phyloP scores from a whole-genome alignment of 441 rosid species.

The Arabidopsis hybrid region DNA sequence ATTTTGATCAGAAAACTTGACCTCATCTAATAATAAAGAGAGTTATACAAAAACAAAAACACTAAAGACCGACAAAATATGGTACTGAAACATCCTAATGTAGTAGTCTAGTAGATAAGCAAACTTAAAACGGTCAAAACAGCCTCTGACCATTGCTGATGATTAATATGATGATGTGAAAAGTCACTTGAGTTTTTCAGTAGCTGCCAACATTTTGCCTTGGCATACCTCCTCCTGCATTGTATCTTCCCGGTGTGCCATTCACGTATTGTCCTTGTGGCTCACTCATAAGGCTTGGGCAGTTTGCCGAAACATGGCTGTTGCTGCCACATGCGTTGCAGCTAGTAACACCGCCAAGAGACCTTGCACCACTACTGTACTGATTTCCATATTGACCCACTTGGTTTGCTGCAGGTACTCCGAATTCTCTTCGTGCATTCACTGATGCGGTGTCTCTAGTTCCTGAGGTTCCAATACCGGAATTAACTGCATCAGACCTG shows the following conservation, averaged over 20 bases:
- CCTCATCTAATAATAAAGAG: neutral
- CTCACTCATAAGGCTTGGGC: slow-evolving; percentile 70
- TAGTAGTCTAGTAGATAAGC: neutral
- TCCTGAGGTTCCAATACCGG: slow-evolving; percentile 45
- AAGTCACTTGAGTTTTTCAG: slow-evolving; percentile 29
- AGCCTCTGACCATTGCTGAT: slow-evolving; percentile 22
- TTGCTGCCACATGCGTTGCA: slow-evolving; percentile 69
- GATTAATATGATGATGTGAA: neutral
- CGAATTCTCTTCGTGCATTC: slow-evolving; percentile 42
- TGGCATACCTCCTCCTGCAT: slow-evolving; percentile 51
- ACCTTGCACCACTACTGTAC: slow-evolving; percentile 43
- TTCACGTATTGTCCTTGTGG: slow-evolving; percentile 54
- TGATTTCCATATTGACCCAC: slow-evolving; percentile 58
- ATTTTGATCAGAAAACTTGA: neutral
- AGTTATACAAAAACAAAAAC: neutral
- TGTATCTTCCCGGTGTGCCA: slow-evolving; percentile 55
- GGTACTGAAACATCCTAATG: neutral
- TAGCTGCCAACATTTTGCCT: slow-evolving; percentile 59
- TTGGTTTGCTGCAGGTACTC: slow-evolving; percentile 49
- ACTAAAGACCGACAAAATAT: neutral
- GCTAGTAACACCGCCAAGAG: slow-evolving; percentile 38
- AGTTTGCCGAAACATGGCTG: slow-evolving; percentile 67
- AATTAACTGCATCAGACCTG: slow-evolving; percentile 42
- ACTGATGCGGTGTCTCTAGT: slow-evolving; percentile 34
- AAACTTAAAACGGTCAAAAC: slow-evolving; percentile 27